A percentile compares a stretch with the other conserved stretches of the same genome.
phyloP scores from a whole-genome alignment of 345 rosid genomes.

The Corchorus capsularis region DNA sequence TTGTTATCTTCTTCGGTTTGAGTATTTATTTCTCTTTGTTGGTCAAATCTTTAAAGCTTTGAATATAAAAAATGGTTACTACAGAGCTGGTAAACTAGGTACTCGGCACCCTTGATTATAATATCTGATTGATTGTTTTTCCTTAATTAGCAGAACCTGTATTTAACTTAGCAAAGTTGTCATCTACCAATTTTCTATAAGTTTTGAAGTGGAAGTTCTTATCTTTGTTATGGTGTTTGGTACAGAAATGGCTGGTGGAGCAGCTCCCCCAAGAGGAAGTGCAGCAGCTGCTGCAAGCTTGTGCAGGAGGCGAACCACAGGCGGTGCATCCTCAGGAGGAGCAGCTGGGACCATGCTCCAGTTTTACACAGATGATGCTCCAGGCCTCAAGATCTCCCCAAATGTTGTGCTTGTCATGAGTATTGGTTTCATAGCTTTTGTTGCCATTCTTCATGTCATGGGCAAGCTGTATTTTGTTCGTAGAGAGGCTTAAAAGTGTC shows the following conservation, averaged over 20 bases:
- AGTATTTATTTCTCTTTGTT: not conserved
- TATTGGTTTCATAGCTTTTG: conserved; percentile 23
- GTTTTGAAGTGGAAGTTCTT: not conserved
- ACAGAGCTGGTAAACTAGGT: not conserved
- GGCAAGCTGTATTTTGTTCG: conserved; percentile 22
- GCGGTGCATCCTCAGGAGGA: conserved; percentile 16
- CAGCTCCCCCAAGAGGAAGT: conserved; percentile 22
- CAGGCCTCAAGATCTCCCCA: conserved; percentile 25
- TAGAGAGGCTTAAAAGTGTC: not conserved
- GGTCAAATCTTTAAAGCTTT: not conserved
- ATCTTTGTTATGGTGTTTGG: not conserved
- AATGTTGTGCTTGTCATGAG: conserved; percentile 24
- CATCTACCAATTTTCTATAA: not conserved
- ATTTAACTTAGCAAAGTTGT: not conserved
- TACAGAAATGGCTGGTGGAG: conserved; percentile 20
- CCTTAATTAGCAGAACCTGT: not conserved
- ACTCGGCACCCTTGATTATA: not conserved
- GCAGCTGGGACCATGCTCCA: conserved; percentile 21
- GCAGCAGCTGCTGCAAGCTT: conserved; percentile 19
- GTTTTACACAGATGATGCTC: conserved; percentile 22
- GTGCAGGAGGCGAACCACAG: conserved; percentile 13
- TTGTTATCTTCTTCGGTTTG: not conserved
- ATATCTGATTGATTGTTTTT: not conserved
- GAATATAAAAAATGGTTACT: not conserved
- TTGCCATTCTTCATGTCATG: conserved; percentile 22